Evolutionary conservation across 495 filamentous ascomycete genomes (phyloP).

Genomic region (Hypomontagnella monticulosa): DNA sequence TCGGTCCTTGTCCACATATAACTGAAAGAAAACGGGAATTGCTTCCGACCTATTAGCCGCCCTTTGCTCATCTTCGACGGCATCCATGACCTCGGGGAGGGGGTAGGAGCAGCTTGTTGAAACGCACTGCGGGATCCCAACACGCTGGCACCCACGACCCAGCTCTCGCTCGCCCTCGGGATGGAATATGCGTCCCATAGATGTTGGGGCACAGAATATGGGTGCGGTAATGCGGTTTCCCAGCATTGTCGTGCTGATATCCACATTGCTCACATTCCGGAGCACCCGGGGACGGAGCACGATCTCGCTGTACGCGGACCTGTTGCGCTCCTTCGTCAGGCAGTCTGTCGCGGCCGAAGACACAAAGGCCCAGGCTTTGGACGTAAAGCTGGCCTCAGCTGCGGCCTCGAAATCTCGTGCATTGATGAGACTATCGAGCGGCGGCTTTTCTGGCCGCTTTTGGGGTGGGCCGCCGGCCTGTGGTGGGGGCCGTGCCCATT

Average conservation of each 20-base stretch:
- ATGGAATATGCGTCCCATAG: slow-evolving; percentile 77
- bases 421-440: slow-evolving; percentile 74
- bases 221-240: slow-evolving; percentile 67
- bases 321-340: slow-evolving; percentile 65
- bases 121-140: slow-evolving; percentile 62
- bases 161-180: slow-evolving; percentile 77
- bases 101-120: slow-evolving; percentile 78
- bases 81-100: slow-evolving; percentile 66
- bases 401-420: slow-evolving; percentile 76
- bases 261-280: slow-evolving; percentile 68
- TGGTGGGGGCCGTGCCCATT: slow-evolving; percentile 39
- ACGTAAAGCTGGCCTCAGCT: slow-evolving; percentile 67
- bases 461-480: slow-evolving; percentile 13
- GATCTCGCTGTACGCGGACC: slow-evolving; percentile 68
- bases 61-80: slow-evolving; percentile 47
- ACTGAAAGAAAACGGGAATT: slow-evolving; percentile 74
- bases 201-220: slow-evolving; percentile 77
- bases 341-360: slow-evolving; percentile 83
- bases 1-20: slow-evolving; percentile 82
- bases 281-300: slow-evolving; percentile 79
- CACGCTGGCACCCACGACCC: slow-evolving; percentile 65
- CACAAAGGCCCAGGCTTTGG: slow-evolving; percentile 86
- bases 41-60: background rate
- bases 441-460: slow-evolving; percentile 60
- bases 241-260: slow-evolving; percentile 68